Conservation (phyloP, 2,329 filamentous ascomycete genomes). For the Shiraia sp. region DNA sequence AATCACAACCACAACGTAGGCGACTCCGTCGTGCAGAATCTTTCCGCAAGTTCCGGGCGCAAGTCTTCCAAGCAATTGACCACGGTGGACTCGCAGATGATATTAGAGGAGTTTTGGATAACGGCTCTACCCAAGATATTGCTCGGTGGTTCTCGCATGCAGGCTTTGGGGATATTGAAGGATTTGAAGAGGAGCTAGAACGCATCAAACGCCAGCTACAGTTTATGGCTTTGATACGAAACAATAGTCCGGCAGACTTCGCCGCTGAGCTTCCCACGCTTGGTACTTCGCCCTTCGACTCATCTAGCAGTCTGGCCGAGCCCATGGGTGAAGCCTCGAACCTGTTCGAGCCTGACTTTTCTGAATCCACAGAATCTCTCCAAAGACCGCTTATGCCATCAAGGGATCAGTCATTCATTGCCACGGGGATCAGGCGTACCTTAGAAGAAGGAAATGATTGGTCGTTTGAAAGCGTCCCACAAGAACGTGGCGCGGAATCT, state of each 20-base stretch:
- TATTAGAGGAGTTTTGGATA: conserved; percentile 16
- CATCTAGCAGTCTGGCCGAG: conserved; percentile 17
- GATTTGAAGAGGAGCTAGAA: not conserved
- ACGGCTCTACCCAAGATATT: conserved; percentile 13
- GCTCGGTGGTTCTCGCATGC: conserved; percentile 11
- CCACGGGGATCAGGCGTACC: conserved; percentile 52
- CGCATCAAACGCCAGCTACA: too few species aligned
- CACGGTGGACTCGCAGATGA: conserved; percentile 24
- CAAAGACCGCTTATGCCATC: conserved; percentile 52
- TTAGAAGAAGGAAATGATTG: conserved; percentile 50
- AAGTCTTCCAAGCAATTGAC: conserved; percentile 18
- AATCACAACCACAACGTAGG: conserved; percentile 9
- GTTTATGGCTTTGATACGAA: too few species aligned
- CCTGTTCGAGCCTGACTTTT: not conserved
- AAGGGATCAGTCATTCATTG: conserved; percentile 51
- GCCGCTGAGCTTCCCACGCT: not conserved
- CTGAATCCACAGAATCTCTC: conserved; percentile 15
- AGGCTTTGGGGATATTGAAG: not conserved
- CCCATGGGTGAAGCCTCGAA: conserved; percentile 3
- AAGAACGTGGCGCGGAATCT: conserved; percentile 6
- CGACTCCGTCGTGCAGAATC: conserved; percentile 21
- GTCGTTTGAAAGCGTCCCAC: conserved; percentile 34
- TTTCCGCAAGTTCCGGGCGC: conserved; percentile 14
- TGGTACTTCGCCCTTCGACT: not conserved
- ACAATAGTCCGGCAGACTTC: too few species aligned